Conservation (phyloP, 2,329 filamentous ascomycete species). For the Aureobasidium namibiae region DNA sequence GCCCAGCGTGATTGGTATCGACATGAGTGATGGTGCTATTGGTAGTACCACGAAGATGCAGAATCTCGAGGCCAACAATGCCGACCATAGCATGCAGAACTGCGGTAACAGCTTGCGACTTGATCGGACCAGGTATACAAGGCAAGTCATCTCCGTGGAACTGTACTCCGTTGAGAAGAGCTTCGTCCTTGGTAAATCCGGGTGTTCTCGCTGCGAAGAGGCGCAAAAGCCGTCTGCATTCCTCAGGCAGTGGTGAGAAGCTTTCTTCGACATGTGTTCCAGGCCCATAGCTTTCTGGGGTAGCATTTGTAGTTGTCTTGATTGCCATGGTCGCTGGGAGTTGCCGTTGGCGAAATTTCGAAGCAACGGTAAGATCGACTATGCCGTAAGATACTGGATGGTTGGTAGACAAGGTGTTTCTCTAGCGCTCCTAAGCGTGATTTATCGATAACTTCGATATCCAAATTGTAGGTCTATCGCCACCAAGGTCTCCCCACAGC, state of each 20-base stretch:
- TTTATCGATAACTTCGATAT: too few relatives aligned
- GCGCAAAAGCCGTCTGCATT: conserved; percentile 32
- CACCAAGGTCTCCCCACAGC: too few relatives aligned
- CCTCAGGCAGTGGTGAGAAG: conserved; percentile 31
- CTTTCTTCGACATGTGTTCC: neutral
- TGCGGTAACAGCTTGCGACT: conserved; percentile 33
- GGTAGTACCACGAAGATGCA: conserved; percentile 21
- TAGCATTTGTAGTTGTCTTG: neutral
- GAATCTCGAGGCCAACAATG: conserved; percentile 34
- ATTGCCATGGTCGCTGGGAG: neutral
- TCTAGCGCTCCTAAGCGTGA: too few relatives aligned
- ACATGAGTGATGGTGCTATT: conserved; percentile 21
- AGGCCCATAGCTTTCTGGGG: neutral
- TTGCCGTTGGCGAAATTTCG: too few relatives aligned
- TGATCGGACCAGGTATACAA: conserved; percentile 37
- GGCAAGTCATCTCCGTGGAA: conserved; percentile 34
- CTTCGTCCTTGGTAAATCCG: conserved; percentile 4
- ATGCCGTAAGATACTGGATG: too few relatives aligned
- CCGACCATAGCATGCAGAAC: conserved; percentile 39
- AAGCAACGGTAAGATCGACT: too few relatives aligned
- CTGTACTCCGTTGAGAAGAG: conserved; percentile 21
- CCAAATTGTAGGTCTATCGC: too few relatives aligned
- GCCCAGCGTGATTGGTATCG: conserved; percentile 39
- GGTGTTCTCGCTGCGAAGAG: conserved; percentile 31
- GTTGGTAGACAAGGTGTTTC: too few relatives aligned